Percentiles rank a stretch among this genome's conserved stretches.
Evolutionary conservation across 2,329 filamentous ascomycete species (phyloP).

Genomic region (Curvularia eragrostidis): DNA sequence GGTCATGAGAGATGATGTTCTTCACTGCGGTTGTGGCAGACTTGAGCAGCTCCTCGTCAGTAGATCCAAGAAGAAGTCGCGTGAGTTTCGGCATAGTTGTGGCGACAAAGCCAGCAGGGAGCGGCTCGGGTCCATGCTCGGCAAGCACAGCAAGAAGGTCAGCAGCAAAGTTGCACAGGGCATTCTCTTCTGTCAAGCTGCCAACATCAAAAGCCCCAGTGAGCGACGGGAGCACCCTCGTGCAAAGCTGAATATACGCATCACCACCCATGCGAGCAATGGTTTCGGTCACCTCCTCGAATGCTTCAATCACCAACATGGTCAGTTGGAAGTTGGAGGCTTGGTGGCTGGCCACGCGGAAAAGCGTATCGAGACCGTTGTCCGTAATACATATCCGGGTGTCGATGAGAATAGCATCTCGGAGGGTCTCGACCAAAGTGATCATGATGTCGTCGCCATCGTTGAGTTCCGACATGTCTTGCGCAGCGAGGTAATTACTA

Average conservation of each 20-base stretch:
- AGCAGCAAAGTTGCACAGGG: slow-evolving; percentile 83
- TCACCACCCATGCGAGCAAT: slow-evolving; percentile 70
- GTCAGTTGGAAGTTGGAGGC: slow-evolving; percentile 91
- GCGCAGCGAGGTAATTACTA: slow-evolving; percentile 75
- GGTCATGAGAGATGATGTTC: slow-evolving; percentile 87
- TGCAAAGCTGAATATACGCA: slow-evolving; percentile 78
- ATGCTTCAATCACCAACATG: slow-evolving; percentile 85
- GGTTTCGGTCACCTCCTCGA: slow-evolving; percentile 81
- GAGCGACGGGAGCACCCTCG: slow-evolving; percentile 85
- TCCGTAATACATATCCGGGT: slow-evolving; percentile 75
- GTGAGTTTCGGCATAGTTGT: slow-evolving; percentile 87
- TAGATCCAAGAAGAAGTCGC: slow-evolving; percentile 78
- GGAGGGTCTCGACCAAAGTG: slow-evolving; percentile 84
- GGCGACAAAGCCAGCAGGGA: slow-evolving; percentile 85
- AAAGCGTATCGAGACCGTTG: slow-evolving; percentile 81
- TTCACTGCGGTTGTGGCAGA: slow-evolving; percentile 86
- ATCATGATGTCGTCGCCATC: slow-evolving; percentile 93
- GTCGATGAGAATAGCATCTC: slow-evolving; percentile 82
- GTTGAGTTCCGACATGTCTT: slow-evolving; percentile 81
- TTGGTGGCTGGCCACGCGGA: slow-evolving; percentile 86
- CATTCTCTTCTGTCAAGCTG: slow-evolving; percentile 81
- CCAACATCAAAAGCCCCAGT: slow-evolving; percentile 90
- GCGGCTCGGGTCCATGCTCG: slow-evolving; percentile 81
- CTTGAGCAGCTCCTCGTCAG: slow-evolving; percentile 87
- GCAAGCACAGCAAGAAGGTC: slow-evolving; percentile 83